phyloP scores from a whole-genome alignment of 164 flowering plant species.

The Macadamia tetraphylla region DNA sequence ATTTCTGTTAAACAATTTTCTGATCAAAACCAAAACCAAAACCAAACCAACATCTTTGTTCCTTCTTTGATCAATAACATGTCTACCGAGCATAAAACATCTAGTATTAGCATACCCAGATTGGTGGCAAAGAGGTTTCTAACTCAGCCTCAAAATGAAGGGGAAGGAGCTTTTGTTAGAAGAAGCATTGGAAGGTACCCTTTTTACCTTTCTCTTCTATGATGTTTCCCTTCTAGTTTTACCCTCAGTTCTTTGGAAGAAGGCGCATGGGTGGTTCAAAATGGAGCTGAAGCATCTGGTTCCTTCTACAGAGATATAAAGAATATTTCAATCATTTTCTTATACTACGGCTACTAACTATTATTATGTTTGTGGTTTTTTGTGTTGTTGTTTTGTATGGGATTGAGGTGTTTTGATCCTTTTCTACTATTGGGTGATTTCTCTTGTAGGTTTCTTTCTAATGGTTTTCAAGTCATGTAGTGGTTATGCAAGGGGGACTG shows the following conservation, averaged over 20 bases:
- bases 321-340: background rate
- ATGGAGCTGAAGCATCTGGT: no score
- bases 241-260: no score
- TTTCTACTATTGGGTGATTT: conserved; percentile 82
- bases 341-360: background rate
- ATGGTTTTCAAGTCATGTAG: background rate
- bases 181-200: conserved; percentile 65
- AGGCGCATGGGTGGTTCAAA: no score
- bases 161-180: conserved; percentile 64
- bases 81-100: conserved; percentile 22
- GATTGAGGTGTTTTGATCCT: conserved; percentile 71
- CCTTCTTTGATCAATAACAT: conserved; percentile 19
- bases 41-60: no score
- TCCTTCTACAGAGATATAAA: no score
- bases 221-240: background rate
- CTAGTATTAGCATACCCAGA: conserved; percentile 30
- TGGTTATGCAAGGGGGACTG: background rate
- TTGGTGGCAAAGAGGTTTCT: conserved; percentile 44
- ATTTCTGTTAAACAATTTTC: conserved; percentile 1
- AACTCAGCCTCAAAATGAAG: conserved; percentile 54
- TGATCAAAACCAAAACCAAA: background rate
- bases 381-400: conserved; percentile 31
- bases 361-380: no score
- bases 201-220: conserved; percentile 1
- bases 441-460: conserved; percentile 33